Percentiles rank a stretch among this genome's conserved stretches.
phyloP scores from a whole-genome alignment of 768 basidiomycete genomes.

The Trametes gibbosa region DNA sequence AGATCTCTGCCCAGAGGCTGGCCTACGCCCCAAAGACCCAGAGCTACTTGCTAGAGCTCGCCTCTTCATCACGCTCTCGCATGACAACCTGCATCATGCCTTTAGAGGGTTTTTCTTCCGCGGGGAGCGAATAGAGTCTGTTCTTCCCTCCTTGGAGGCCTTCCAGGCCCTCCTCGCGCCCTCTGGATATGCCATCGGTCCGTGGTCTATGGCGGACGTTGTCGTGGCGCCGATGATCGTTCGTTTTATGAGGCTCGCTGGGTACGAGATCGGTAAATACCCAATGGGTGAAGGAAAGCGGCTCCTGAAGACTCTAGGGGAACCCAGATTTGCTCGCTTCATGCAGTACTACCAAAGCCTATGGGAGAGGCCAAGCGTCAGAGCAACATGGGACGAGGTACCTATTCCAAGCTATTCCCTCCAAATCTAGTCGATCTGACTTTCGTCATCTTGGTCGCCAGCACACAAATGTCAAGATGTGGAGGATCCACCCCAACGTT shows the following conservation, averaged over 20 bases:
- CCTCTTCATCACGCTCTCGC: constrained; percentile 54
- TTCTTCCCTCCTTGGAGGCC: constrained; percentile 43
- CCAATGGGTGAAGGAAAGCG: constrained; percentile 46
- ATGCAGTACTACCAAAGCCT: constrained; percentile 47
- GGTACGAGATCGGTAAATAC: constrained; percentile 53
- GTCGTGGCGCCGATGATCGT: constrained; percentile 64
- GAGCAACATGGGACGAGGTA: constrained; percentile 53
- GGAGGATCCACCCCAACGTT: constrained; percentile 19
- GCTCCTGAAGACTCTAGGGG: constrained; percentile 41
- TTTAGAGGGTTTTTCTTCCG: constrained; percentile 38
- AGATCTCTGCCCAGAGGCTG: constrained; percentile 49
- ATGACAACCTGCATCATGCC: constrained; percentile 42
- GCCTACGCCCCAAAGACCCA: constrained; percentile 52
- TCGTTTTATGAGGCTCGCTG: constrained; percentile 42
- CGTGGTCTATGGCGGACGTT: constrained; percentile 63
- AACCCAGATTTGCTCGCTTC: constrained; percentile 48
- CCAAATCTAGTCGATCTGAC: background rate
- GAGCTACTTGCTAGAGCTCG: constrained; percentile 56
- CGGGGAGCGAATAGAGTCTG: constrained; percentile 39
- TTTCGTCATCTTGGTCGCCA: background rate
- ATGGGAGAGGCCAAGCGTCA: constrained; percentile 51
- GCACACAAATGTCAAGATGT: constrained; percentile 20
- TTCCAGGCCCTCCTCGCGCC: constrained; percentile 51
- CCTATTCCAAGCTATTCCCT: constrained; percentile 15
- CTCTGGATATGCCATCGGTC: constrained; percentile 42